phyloP scores from a whole-genome alignment of 352 stramenopile genomes.

The Globisporangium cederbergense region DNA sequence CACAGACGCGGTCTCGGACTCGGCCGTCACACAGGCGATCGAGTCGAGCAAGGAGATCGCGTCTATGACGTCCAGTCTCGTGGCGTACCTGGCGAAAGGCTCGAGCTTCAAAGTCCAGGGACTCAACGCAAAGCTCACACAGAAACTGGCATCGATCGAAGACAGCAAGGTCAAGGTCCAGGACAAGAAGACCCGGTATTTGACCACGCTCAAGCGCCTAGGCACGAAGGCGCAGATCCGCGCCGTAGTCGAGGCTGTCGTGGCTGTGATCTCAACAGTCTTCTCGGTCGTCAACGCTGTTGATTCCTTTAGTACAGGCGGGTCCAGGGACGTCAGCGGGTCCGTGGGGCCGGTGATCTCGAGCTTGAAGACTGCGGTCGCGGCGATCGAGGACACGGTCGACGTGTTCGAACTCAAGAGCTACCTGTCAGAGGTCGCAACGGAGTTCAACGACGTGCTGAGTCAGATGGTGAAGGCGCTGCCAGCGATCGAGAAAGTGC shows the following conservation, averaged over 20 bases:
- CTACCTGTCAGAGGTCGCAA: background rate
- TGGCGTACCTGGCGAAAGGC: background rate
- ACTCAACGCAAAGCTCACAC: background rate
- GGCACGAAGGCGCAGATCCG: constrained; percentile 3
- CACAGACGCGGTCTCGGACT: background rate
- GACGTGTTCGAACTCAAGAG: constrained; percentile 5
- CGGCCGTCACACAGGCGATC: background rate
- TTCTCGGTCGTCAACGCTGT: background rate
- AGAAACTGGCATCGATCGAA: background rate
- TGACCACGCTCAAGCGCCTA: constrained; percentile 3
- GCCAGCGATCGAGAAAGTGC: constrained; percentile 3
- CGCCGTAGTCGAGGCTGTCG: constrained; percentile 2
- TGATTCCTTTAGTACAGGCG: background rate
- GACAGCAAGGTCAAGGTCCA: background rate
- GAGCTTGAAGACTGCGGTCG: background rate
- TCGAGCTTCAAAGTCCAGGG: background rate
- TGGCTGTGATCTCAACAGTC: background rate
- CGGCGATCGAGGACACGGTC: background rate
- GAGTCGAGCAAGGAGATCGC: constrained; percentile 5
- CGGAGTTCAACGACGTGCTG: background rate
- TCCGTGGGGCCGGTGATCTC: constrained; percentile 1
- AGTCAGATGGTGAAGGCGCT: constrained; percentile 1
- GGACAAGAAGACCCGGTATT: background rate
- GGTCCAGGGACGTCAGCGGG: background rate
- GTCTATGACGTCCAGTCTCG: background rate